Evolutionary conservation across 148 eudicot species (phyloP), one percentile per base, ranked within the genome.

Genomic region (Amaranthus cruentus): DNA sequence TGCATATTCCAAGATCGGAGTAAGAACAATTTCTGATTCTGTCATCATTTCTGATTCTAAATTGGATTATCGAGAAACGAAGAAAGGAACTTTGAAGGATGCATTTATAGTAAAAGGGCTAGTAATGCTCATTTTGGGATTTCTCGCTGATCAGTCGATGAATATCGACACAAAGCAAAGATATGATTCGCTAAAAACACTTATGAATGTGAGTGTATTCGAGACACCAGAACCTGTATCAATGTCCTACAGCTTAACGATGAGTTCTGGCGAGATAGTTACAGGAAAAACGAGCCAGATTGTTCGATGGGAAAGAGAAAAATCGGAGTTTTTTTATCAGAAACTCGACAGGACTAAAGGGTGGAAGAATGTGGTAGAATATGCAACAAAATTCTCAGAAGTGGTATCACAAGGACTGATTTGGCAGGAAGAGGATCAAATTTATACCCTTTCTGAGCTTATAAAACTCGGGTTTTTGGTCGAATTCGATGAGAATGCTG

Each of bases 291-390:
- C 77, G 9, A 77, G 79, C 28, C 73, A 76, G 55, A 73, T 84
- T 84, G 82, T 90, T 7, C 74, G 84, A 8, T 88, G 96, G 96
- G 89, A 84, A 61, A 79, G 75, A 48, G 79, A 81, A 38, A 74
- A 50, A 12, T 78, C 72, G 5, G 68, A 78, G 76, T 52, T 88
- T 13, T 78, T 69, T 62, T 53, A 81, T 38, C 85, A 80, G 61
- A 88, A 81, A 82, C 49, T 85, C 10, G 82, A 85, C 68, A 76
- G 66, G 54, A 68, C 73, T 7, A 70, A 63, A 12, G 85, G 81
- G 54, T 51, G 52, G 3, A 84, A 72, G 76, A 70, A 8, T 71
- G 60, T 81, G 6, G 48, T 90, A 3, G 89, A 88, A 66, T 85
- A 80, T 77, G 92, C 88, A 15, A 81, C 75, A 3, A 78, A 55